A percentile compares a stretch with the other conserved stretches of the same genome.
Evolutionary conservation across 495 filamentous ascomycete species (phyloP).

Genomic region (Lasiosphaeria ovina): DNA sequence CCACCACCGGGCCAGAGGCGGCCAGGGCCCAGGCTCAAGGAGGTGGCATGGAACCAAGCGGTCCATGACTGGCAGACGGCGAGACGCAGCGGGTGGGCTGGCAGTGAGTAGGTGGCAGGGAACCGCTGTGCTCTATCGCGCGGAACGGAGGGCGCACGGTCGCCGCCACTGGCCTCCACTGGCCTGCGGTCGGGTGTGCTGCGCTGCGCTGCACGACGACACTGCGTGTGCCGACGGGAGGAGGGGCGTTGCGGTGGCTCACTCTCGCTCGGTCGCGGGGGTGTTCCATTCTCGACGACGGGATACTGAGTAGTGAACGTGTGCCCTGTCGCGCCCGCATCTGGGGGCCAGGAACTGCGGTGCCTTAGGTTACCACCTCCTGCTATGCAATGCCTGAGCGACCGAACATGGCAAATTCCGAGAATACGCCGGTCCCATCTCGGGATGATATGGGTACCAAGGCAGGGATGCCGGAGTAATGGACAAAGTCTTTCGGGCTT

Average conservation of each 20-base stretch:
- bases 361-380: background rate
- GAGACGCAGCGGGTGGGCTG: background rate
- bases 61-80: background rate
- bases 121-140: background rate
- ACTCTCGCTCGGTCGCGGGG: background rate
- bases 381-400: too few relatives aligned
- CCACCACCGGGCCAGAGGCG: too few relatives aligned
- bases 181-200: background rate
- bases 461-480: background rate
- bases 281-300: background rate
- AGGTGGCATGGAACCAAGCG: background rate
- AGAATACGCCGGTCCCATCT: constrained; percentile 21
- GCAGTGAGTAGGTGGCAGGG: background rate
- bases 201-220: background rate
- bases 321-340: background rate
- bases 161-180: background rate
- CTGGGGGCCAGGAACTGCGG: constrained; percentile 5
- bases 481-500: too few relatives aligned
- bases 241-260: too few relatives aligned
- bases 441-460: constrained; percentile 1
- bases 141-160: background rate
- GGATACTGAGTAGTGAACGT: background rate
- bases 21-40: background rate
- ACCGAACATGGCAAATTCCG: constrained; percentile 21
- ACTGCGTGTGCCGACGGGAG: too few relatives aligned